Evolutionary conservation across 768 basidiomycete genomes (phyloP).

Genomic region (Rhizopogon vulgaris): DNA sequence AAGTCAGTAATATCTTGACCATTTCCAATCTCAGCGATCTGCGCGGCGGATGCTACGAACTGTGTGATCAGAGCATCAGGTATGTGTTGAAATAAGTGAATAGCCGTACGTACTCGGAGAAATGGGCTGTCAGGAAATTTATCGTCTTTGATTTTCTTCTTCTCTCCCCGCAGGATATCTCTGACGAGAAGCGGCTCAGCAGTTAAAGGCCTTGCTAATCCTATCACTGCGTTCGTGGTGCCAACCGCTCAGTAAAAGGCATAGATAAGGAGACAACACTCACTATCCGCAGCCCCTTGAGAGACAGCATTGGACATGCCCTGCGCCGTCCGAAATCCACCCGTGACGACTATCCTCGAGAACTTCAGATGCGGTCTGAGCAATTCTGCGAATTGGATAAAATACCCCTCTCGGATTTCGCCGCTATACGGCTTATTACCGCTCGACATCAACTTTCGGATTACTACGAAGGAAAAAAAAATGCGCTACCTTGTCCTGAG

Average conservation of each 20-base stretch:
- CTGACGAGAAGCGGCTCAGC: constrained; percentile 25
- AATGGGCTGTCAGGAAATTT: constrained; percentile 33
- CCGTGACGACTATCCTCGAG: constrained; percentile 24
- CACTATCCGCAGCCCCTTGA: constrained; percentile 20
- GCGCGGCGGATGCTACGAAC: constrained; percentile 25
- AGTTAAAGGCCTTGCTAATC: constrained; percentile 23
- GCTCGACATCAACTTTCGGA: neutral
- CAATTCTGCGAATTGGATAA: constrained; percentile 24
- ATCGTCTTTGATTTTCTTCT: constrained; percentile 16
- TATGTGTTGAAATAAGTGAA: neutral
- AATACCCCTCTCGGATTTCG: constrained; percentile 21
- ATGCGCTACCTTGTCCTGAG: constrained; percentile 9
- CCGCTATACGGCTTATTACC: constrained; percentile 8
- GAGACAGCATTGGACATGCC: constrained; percentile 25
- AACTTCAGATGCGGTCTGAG: constrained; percentile 18
- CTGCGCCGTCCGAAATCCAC: constrained; percentile 22
- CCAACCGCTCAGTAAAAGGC: neutral
- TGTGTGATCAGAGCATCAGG: neutral
- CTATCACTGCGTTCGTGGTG: constrained; percentile 15
- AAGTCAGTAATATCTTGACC: constrained; percentile 28
- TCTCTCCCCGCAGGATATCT: constrained; percentile 21
- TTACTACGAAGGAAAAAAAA: neutral
- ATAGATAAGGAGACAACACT: neutral
- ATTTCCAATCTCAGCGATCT: constrained; percentile 29
- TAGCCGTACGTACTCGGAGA: constrained; percentile 14